Conservation (phyloP, 805 yeast genomes). For the Myxozyma lipomycoides region DNA sequence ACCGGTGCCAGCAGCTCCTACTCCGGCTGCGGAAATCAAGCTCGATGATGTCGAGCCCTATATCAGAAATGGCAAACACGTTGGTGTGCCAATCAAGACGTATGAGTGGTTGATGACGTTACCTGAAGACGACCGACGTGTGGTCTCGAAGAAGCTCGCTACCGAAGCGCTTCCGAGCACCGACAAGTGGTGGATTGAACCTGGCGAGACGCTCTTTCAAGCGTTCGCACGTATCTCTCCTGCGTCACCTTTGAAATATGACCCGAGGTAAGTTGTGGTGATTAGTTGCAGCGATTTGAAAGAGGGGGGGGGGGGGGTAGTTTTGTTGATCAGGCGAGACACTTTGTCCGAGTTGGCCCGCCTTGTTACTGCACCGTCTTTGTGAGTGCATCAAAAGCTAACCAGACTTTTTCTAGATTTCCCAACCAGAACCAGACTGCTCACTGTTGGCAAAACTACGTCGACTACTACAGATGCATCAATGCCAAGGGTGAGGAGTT, state of each 20-base stretch:
- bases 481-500: constrained; percentile 97
- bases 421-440: constrained; percentile 97
- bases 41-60: not conserved
- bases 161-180: not conserved
- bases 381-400: not conserved
- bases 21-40: not conserved
- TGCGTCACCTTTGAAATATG: constrained; percentile 23
- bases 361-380: too few species aligned
- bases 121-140: not conserved
- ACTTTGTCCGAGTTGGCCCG: too few species aligned
- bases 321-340: too few species aligned
- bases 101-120: not conserved
- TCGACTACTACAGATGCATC: constrained; percentile 97
- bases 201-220: not conserved
- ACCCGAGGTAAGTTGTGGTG: constrained; percentile 14
- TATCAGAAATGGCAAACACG: not conserved
- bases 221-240: not conserved
- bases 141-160: not conserved
- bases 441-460: constrained; percentile 96
- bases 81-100: not conserved
- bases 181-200: not conserved
- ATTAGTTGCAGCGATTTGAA: too few species aligned
- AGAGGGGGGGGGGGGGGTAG: too few species aligned
- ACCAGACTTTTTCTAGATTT: constrained; percentile 49
- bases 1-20: not conserved